These are phyloP conservation scores for Trametopsis cervina DNA, from an alignment of 768 basidiomycete species.

Conservation along the genomic window DNA sequence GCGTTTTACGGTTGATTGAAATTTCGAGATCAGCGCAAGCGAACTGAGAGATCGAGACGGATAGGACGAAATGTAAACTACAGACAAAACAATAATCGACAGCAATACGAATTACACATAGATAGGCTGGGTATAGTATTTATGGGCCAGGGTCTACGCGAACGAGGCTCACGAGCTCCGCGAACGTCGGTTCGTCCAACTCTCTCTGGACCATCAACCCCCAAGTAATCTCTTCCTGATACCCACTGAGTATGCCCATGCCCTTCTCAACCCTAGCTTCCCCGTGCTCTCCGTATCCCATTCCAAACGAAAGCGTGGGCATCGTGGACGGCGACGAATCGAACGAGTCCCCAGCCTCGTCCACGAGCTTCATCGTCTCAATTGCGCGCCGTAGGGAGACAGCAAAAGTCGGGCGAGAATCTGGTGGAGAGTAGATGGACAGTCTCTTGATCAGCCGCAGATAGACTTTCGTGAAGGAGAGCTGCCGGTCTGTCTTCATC, in stretches of 20 bases:
- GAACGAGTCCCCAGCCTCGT: constrained; percentile 69
- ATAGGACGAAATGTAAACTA: too few species aligned
- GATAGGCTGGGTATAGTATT: too few species aligned
- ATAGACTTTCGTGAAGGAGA: constrained; percentile 68
- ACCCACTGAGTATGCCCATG: constrained; percentile 65
- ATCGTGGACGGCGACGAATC: constrained; percentile 50
- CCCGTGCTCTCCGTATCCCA: constrained; percentile 74
- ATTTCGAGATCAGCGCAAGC: too few species aligned
- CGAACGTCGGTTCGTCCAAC: constrained; percentile 67
- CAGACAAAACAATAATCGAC: not conserved
- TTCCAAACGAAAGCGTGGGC: constrained; percentile 72
- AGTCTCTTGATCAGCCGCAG: constrained; percentile 65
- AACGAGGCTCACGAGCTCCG: constrained; percentile 73
- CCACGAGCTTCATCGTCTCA: constrained; percentile 73
- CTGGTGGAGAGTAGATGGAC: constrained; percentile 40
- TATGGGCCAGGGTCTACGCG: constrained; percentile 38
- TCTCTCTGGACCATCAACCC: constrained; percentile 66
- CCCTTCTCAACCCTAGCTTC: constrained; percentile 64
- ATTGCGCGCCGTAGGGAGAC: constrained; percentile 59
- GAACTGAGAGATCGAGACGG: too few species aligned
- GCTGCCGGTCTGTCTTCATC: constrained; percentile 55
- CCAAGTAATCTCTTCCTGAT: constrained; percentile 62
- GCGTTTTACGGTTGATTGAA: too few species aligned
- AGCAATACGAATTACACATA: not conserved
- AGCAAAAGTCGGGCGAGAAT: constrained; percentile 45